Percentiles rank a stretch among this genome's conserved stretches.
These are phyloP conservation scores for Westerdykella ornata DNA, from an alignment of 2,329 filamentous ascomycete species.

Conservation along the genomic window DNA sequence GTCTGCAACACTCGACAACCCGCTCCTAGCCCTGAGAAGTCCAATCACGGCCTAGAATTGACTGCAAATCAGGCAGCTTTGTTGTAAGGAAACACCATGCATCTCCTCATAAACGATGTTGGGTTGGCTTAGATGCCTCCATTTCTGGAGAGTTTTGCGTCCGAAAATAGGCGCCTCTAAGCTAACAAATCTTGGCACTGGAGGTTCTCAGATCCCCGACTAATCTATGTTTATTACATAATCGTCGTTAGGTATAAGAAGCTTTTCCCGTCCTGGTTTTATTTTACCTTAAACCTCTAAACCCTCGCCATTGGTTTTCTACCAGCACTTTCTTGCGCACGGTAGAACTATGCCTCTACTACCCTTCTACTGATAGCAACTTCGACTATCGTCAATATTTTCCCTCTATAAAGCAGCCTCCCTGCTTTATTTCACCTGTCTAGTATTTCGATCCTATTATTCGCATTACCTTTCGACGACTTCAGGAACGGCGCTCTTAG, in stretches of 20 bases:
- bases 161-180: slow-evolving; percentile 7
- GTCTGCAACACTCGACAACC: too few species aligned
- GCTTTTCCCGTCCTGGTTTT: slow-evolving; percentile 6
- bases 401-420: too few species aligned
- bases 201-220: slow-evolving; percentile 2
- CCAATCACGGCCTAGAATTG: too few species aligned
- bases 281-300: slow-evolving; percentile 7
- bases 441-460: too few species aligned
- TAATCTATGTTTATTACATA: slow-evolving; percentile 10
- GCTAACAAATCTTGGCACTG: slow-evolving; percentile 8
- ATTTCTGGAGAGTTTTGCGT: slow-evolving; percentile 7
- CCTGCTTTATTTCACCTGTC: too few species aligned
- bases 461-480: too few species aligned
- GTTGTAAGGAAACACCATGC: too few species aligned
- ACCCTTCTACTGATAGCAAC: slow-evolving; percentile 4
- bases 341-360: slow-evolving; percentile 6
- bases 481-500: too few species aligned
- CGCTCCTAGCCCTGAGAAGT: too few species aligned
- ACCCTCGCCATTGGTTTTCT: slow-evolving; percentile 3
- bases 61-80: too few species aligned
- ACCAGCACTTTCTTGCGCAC: slow-evolving; percentile 6
- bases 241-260: slow-evolving; percentile 6
- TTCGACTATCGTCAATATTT: too few species aligned
- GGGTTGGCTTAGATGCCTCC: slow-evolving; percentile 3
- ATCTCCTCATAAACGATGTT: slow-evolving; percentile 9